Evolutionary conservation across 495 filamentous ascomycete species (phyloP), one percentile per base, ranked within the genome.

Genomic region (Lophium mytilinum): DNA sequence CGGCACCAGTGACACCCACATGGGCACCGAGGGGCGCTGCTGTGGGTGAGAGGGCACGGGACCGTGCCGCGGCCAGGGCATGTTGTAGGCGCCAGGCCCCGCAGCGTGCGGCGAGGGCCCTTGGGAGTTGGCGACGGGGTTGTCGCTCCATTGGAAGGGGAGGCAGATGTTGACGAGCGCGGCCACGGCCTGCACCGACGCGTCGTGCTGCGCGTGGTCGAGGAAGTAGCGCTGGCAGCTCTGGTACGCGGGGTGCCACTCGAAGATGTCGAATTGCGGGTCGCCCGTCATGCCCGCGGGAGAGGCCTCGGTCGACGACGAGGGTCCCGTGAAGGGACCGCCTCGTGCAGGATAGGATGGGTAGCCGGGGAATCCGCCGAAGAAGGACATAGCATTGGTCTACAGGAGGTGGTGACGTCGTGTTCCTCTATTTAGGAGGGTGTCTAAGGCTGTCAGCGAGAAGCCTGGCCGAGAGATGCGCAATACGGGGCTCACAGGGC

Each of bases 241-340:
- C 69, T 92, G 88, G 71, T 95, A 96, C 49, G 85, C 82, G 14
- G 90, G 89, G 66, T 95, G 87, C 93, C 93, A 98, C 56, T 89
- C 86, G 68, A 96, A 83, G 56, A 96, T 85, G 70, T 96, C 92
- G 69, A 90, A 89, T 53, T 75, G 55, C 15, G 69, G 67, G 35
- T 69, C 64, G 43, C 56, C 55, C 19, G 62, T 56, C 41, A 55
- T 57, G 10, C 53, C 46, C 15, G 57, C 49, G 14, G 52, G 30
- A 10, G 62, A 56, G 17, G 46, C 55, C 9, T 50, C 53, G 11
- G 58, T 57, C 10, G 62, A 56, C 4, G 57, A 50, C 24, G 54
- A 52, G 11, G 55, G 50, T 11, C 18, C 60, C 3, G 60, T 53
- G 40, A 60, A 60, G 24, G 57, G 56, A 9, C 47, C 46, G 24